phyloP scores from a whole-genome alignment of 768 basidiomycete species.

The Suillus variegatus region DNA sequence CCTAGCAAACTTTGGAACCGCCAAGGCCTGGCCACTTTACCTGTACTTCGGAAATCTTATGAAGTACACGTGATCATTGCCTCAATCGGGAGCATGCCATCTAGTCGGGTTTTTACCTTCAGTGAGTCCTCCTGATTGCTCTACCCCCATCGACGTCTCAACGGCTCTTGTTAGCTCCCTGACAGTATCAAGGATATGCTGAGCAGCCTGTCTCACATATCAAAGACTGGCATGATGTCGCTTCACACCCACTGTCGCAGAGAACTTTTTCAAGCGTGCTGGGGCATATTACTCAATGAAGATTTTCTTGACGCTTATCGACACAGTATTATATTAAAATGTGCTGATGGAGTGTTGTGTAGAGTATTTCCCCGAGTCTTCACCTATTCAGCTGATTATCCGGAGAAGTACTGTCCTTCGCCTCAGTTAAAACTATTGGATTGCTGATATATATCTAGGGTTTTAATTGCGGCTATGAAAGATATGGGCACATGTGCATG shows the following conservation, averaged over 20 bases:
- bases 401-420: conserved; percentile 15
- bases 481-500: conserved; percentile 13
- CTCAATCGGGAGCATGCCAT: conserved; percentile 16
- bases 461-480: conserved; percentile 4
- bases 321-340: conserved; percentile 17
- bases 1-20: no score
- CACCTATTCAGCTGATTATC: conserved; percentile 25
- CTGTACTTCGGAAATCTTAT: no score
- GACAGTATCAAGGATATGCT: background rate
- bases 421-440: no score
- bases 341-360: conserved; percentile 16
- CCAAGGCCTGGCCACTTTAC: no score
- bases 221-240: background rate
- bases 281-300: conserved; percentile 6
- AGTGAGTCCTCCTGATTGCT: conserved; percentile 19
- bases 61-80: conserved; percentile 12
- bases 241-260: conserved; percentile 8
- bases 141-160: background rate
- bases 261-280: conserved; percentile 13
- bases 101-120: conserved; percentile 9
- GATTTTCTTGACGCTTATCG: conserved; percentile 13
- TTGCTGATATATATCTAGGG: conserved; percentile 18
- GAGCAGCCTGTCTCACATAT: background rate
- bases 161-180: background rate
- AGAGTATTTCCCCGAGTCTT: conserved; percentile 21